Evolutionary conservation across 2,329 filamentous ascomycete genomes (phyloP), one percentile per base, ranked within the genome.

Genomic region (Aspergillus pseudoviridinutans): DNA sequence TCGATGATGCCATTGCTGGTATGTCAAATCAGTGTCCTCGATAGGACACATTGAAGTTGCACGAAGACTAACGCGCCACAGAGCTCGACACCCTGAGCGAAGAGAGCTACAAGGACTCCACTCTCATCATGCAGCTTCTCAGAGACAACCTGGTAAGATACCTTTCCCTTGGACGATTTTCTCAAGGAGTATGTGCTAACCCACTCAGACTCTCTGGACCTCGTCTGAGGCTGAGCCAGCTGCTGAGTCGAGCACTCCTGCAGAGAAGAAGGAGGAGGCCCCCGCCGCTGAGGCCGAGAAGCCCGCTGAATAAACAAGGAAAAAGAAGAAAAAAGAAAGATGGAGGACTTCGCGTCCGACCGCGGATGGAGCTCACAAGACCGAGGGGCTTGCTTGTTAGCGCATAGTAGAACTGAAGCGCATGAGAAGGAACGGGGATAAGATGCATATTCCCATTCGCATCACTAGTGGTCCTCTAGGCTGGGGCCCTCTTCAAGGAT

Each of bases 61-160:
- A 38, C 32, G 32, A 47, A 27, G 66, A 63, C 72, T 68, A 67
- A 63, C 55, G 2, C 22, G 17, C 51, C 53, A 22, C 74, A 92
- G 92, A 97, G 84, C 90, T 97, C 68, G 92, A 97, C 79, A 96
- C 92, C 68, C 84, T 97, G 68, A 95, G 90, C 77, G 92, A 97
- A 87, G 92, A 97, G 85, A 95, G 91, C 86, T 97, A 97, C 90
- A 96, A 96, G 87, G 92, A 97, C 83, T 96, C 91, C 50, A 97
- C 92, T 64, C 87, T 97, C 72, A 97, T 97, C 82, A 97, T 97
- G 92, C 92, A 97, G 84, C 89, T 97, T 63, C 88, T 97, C 76
- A 90, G 92, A 76, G 92, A 97, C 83, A 97, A 97, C 86, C 78
- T 97, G 77, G 91, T 95, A 84, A 67, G 85, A 77, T 38, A 24